Base-by-base conservation (phyloP, 192 early-diverging fungal species). In the Endogone sp. region DNA sequence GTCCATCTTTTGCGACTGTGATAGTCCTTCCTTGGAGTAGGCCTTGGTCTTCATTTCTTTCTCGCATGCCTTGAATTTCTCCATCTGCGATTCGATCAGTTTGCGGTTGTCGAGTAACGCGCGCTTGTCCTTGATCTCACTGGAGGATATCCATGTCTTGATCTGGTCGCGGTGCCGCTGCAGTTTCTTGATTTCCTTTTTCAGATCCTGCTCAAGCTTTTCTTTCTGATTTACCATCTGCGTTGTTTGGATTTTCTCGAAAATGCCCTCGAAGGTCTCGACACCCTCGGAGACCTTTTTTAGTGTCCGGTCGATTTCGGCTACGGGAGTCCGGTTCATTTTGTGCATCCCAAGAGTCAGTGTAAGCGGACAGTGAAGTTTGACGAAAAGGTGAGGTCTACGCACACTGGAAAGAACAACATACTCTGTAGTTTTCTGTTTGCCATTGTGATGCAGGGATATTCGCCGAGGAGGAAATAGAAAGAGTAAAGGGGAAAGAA, bases 31-130 rank as follows among this genome's bases (percentile, higher is more conserved):
- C 78, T 96, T 93, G 28, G 96, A 98, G 75, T 90, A 99, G 3
- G 97, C 96, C 74, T 99, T 99, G 57, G 96, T 96, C 79, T 99
- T 99, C 84, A 99, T 94, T 76, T 98, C 97, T 76, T 96, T 97
- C 73, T 99, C 97, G 32, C 89, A 89, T 4, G 94, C 94, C 82
- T 99, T 99, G 85, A 99, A 99, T 71, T 86, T 87, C 74, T 99
- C 97, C 97, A 99, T 99, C 89, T 98, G 94, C 90, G 93, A 78
- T 74, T 99, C 97, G 71, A 99, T 99, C 4, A 95, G 86, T 71
- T 93, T 93, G 70, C 97, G 85, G 67, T 95, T 96, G 23, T 98
- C 95, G 63, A 91, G 70, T 62, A 99, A 83, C 24, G 88, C 82
- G 44, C 86, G 82, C 79, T 99, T 99, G 83, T 98, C 97, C 82